phyloP scores from a whole-genome alignment of 176 grass and related monocot species.

The Paspalum vaginatum region DNA sequence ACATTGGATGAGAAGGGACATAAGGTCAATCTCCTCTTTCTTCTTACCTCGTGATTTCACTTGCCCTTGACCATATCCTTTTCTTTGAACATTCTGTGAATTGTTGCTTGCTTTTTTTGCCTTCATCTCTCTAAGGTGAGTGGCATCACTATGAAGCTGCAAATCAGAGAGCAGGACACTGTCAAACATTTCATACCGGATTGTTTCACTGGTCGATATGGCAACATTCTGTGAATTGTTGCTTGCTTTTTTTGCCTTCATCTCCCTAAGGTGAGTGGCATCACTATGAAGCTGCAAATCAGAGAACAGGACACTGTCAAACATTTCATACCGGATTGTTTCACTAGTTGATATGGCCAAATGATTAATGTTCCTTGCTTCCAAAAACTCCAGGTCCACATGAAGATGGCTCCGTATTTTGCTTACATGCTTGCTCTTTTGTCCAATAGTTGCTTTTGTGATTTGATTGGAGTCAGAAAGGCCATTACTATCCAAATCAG shows the following conservation, averaged over 20 bases:
- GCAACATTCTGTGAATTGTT: conserved; percentile 8
- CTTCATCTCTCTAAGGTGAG: conserved; percentile 38
- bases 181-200: conserved; percentile 56
- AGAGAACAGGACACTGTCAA: conserved; percentile 57
- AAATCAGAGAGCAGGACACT: conserved; percentile 45
- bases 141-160: not conserved
- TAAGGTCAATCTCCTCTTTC: conserved; percentile 44
- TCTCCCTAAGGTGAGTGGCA: conserved; percentile 33
- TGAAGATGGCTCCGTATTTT: conserved; percentile 14
- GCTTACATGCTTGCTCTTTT: conserved; percentile 8
- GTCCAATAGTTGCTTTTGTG: not conserved
- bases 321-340: conserved; percentile 41
- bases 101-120: conserved; percentile 32
- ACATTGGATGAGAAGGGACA: conserved; percentile 54
- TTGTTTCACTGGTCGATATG: conserved; percentile 41
- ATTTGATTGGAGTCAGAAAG: conserved; percentile 9
- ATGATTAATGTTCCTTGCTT: conserved; percentile 51
- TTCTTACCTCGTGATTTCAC: conserved; percentile 41
- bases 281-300: not conserved
- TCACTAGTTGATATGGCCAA: conserved; percentile 48
- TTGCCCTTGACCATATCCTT: not conserved
- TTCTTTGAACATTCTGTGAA: not conserved
- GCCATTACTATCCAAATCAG: conserved; percentile 19
- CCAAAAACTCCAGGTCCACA: conserved; percentile 31
- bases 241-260: conserved; percentile 36